These are phyloP conservation scores for Serendipita vermifera DNA, from an alignment of 768 basidiomycete genomes.

Conservation along the genomic window DNA sequence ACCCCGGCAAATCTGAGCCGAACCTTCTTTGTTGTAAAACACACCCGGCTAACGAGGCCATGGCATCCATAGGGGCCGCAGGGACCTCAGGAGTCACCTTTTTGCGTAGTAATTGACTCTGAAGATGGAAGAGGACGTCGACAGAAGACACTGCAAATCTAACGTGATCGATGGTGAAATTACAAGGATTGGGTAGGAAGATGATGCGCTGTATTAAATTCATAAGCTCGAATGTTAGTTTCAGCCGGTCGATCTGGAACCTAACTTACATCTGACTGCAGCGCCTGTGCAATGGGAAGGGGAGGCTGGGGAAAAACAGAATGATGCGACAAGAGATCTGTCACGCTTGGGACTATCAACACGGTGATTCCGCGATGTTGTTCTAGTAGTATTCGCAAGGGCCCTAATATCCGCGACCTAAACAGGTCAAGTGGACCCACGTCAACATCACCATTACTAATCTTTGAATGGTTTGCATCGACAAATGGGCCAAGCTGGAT, in stretches of 20 bases:
- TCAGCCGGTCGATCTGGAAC: no score
- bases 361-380: constrained; percentile 53
- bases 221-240: no score
- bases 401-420: constrained; percentile 43
- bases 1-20: constrained; percentile 10
- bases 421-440: constrained; percentile 56
- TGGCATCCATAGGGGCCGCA: constrained; percentile 48
- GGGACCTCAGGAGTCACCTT: constrained; percentile 27
- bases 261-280: neutral
- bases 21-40: constrained; percentile 81
- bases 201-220: constrained; percentile 69
- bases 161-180: constrained; percentile 75
- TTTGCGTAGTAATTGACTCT: constrained; percentile 68
- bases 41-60: constrained; percentile 68
- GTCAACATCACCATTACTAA: constrained; percentile 64
- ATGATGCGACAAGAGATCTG: constrained; percentile 69
- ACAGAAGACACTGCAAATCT: constrained; percentile 69
- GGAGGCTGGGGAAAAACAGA: constrained; percentile 66
- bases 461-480: constrained; percentile 57
- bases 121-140: constrained; percentile 80
- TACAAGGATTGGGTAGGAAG: constrained; percentile 74
- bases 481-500: constrained; percentile 83
- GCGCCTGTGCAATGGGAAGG: constrained; percentile 18
- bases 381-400: constrained; percentile 44
- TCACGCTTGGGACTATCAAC: constrained; percentile 69